phyloP scores from a whole-genome alignment of 2,329 filamentous ascomycete genomes.

The Sporothrix phasma region DNA sequence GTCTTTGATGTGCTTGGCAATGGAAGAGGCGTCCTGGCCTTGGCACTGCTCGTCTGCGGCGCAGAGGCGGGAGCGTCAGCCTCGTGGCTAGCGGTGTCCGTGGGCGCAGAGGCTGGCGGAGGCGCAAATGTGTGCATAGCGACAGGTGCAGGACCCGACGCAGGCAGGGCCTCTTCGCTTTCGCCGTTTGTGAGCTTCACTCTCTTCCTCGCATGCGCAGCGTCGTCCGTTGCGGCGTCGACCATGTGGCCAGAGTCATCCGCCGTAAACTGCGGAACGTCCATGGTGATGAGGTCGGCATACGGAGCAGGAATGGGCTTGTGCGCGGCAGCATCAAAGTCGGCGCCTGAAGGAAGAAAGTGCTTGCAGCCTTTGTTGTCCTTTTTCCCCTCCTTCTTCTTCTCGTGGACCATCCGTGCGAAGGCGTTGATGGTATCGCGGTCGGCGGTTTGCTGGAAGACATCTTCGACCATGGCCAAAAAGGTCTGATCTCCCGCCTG shows the following conservation, averaged over 20 bases:
- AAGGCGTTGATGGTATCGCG: constrained; percentile 42
- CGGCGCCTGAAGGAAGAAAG: constrained; percentile 41
- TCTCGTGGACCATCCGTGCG: constrained; percentile 38
- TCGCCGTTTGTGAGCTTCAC: constrained; percentile 25
- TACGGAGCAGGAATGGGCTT: constrained; percentile 42
- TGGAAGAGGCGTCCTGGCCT: neutral
- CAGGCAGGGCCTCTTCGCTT: neutral
- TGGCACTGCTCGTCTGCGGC: neutral
- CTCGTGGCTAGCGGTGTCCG: neutral
- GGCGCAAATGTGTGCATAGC: neutral
- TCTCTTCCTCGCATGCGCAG: constrained; percentile 28
- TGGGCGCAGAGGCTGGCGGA: neutral
- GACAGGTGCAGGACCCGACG: neutral
- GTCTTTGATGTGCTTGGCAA: neutral
- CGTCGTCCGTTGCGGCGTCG: neutral
- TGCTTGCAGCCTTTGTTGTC: constrained; percentile 43
- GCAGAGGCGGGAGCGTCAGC: neutral
- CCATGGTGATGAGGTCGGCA: constrained; percentile 35
- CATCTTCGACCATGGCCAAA: constrained; percentile 46
- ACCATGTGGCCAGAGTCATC: neutral
- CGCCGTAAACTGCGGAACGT: constrained; percentile 24
- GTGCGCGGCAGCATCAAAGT: constrained; percentile 33
- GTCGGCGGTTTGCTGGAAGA: constrained; percentile 49
- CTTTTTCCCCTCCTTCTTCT: constrained; percentile 48
- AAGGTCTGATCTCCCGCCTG: constrained; percentile 41